A percentile compares a stretch with the other conserved stretches of the same genome.
Evolutionary conservation across 192 early-diverging fungal species (phyloP).

Genomic region (Allomyces arbusculus): DNA sequence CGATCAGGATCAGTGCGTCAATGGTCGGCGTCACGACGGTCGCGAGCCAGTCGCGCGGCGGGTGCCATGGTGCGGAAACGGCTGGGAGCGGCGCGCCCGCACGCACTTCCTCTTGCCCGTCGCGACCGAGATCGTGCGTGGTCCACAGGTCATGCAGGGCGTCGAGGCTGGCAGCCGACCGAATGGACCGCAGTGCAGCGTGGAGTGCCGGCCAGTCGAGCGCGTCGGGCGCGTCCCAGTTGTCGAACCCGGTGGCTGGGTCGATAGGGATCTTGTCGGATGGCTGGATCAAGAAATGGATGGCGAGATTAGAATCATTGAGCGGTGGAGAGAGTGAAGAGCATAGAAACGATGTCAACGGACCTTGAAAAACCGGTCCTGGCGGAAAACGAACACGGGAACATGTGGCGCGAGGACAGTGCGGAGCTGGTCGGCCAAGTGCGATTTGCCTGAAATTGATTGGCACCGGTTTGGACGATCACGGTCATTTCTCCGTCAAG

Average conservation of each 20-base stretch:
- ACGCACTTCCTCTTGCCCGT: slow-evolving; percentile 1
- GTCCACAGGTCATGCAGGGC: slow-evolving; percentile 13
- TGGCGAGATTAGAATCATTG: no score
- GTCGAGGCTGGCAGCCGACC: slow-evolving; percentile 19
- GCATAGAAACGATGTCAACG: no score
- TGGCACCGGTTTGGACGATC: no score
- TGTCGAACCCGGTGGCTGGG: slow-evolving; percentile 24
- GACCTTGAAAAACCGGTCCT: no score
- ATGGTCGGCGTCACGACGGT: neutral
- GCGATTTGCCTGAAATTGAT: no score
- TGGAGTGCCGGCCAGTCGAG: slow-evolving; percentile 27
- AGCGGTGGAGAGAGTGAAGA: no score
- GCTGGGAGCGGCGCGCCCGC: neutral
- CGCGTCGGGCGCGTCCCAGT: slow-evolving; percentile 64
- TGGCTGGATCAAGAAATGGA: slow-evolving; percentile 7
- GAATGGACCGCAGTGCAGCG: slow-evolving; percentile 10
- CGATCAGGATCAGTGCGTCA: slow-evolving; percentile 27
- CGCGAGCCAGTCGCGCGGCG: slow-evolving; percentile 1
- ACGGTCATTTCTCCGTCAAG: no score
- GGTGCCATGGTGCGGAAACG: slow-evolving; percentile 2
- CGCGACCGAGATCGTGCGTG: slow-evolving; percentile 1
- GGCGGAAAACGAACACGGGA: no score
- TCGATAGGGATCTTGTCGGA: slow-evolving; percentile 45
- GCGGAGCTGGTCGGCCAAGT: no score
- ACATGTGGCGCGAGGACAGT: no score